Conservation (phyloP, 2,329 filamentous ascomycete species). For the Clonostachys rosea region DNA sequence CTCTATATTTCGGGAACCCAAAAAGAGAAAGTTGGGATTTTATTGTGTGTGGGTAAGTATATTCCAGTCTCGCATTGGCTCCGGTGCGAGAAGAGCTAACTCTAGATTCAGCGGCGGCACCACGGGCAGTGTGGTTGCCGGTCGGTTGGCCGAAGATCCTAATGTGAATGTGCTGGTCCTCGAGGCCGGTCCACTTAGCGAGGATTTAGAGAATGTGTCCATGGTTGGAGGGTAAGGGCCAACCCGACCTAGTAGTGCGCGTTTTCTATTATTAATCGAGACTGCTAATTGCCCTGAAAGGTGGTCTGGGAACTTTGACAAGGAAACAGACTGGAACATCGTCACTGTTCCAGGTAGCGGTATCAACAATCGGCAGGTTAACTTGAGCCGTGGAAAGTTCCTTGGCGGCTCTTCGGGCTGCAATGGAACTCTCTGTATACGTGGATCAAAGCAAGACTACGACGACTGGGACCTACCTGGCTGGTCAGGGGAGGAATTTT, state of each 20-base stretch:
- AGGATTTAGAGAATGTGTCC: constrained; percentile 40
- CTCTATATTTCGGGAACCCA: too few relatives aligned
- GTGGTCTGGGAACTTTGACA: constrained; percentile 41
- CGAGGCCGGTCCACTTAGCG: constrained; percentile 30
- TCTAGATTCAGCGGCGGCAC: constrained; percentile 21
- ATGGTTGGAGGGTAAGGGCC: constrained; percentile 46
- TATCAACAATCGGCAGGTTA: constrained; percentile 35
- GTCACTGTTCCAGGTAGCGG: constrained; percentile 28
- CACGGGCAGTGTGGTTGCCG: constrained; percentile 27
- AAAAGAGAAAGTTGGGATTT: constrained; percentile 12
- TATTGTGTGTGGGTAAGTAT: constrained; percentile 24
- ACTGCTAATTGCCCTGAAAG: constrained; percentile 4
- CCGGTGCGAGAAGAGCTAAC: constrained; percentile 3
- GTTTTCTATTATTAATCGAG: neutral
- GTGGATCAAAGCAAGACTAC: constrained; percentile 39
- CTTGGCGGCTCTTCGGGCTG: constrained; percentile 42
- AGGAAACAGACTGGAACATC: constrained; percentile 47
- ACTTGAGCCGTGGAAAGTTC: constrained; percentile 42
- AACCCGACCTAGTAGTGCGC: too few relatives aligned
- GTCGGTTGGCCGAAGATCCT: constrained; percentile 26
- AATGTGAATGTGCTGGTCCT: constrained; percentile 22
- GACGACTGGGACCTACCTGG: constrained; percentile 52
- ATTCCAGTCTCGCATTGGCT: neutral
- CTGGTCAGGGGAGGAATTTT: constrained; percentile 54
- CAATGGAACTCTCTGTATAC: constrained; percentile 44